A percentile compares a stretch with the other conserved stretches of the same genome.
These are phyloP conservation scores for Boletellus ananas DNA, from an alignment of 768 basidiomycete species.

Conservation along the genomic window DNA sequence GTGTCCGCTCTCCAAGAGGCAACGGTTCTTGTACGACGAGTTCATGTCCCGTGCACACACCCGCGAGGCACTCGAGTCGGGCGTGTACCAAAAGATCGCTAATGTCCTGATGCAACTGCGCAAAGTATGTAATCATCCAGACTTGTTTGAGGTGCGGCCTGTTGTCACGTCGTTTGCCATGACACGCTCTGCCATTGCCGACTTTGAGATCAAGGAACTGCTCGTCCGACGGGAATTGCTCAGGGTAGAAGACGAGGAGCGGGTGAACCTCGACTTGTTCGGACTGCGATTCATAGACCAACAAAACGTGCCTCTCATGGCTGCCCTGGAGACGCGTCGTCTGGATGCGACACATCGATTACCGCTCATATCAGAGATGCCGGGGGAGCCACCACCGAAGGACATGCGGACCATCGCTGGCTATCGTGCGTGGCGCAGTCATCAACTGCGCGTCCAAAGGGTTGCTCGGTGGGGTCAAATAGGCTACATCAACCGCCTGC, in stretches of 20 bases:
- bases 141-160: conserved; percentile 87
- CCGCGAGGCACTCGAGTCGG: conserved; percentile 75
- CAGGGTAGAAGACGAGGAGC: conserved; percentile 47
- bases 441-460: conserved; percentile 45
- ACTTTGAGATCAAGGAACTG: conserved; percentile 85
- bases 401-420: conserved; percentile 76
- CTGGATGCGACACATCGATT: conserved; percentile 59
- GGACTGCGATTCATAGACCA: conserved; percentile 59
- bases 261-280: conserved; percentile 57
- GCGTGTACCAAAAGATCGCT: conserved; percentile 83
- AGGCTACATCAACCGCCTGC: conserved; percentile 67
- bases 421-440: conserved; percentile 52
- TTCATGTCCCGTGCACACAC: conserved; percentile 91
- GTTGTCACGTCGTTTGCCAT: conserved; percentile 74
- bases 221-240: conserved; percentile 75
- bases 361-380: conserved; percentile 49
- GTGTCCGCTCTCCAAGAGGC: conserved; percentile 85
- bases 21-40: conserved; percentile 94
- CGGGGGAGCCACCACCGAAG: conserved; percentile 63
- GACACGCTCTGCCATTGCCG: conserved; percentile 69
- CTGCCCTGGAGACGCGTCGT: conserved; percentile 49
- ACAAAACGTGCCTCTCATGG: conserved; percentile 51
- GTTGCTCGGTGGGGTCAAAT: conserved; percentile 67
- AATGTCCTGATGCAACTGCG: conserved; percentile 98
- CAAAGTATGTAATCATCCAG: conserved; percentile 94